These are phyloP conservation scores for Ceratocystis papillata DNA, from an alignment of 2,329 filamentous ascomycete genomes.

Conservation along the genomic window DNA sequence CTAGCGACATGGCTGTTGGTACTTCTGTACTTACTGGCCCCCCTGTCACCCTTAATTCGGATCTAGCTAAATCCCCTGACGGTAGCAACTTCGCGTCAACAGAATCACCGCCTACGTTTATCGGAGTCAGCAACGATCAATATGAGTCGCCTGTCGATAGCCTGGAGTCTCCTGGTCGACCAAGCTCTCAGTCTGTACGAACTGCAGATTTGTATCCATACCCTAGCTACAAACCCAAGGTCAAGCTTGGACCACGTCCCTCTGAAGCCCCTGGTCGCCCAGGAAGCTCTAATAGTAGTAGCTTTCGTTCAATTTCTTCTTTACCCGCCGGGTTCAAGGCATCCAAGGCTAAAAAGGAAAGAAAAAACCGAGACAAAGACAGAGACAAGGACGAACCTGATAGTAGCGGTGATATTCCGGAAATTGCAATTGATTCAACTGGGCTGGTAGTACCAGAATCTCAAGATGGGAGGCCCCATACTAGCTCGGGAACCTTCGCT, in stretches of 20 bases:
- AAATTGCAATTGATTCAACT: conserved; percentile 33
- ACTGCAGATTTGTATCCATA: conserved; percentile 42
- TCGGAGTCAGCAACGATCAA: conserved; percentile 34
- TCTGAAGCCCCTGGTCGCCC: conserved; percentile 55
- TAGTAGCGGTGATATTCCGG: conserved; percentile 29
- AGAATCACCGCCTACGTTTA: conserved; percentile 43
- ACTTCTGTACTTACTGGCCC: conserved; percentile 26
- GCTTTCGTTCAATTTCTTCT: conserved; percentile 62
- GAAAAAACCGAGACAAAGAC: conserved; percentile 25
- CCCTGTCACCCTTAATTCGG: conserved; percentile 42
- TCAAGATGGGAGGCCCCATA: conserved; percentile 30
- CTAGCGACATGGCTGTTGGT: not conserved
- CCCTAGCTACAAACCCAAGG: conserved; percentile 57
- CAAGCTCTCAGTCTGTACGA: conserved; percentile 44
- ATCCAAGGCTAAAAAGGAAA: conserved; percentile 29
- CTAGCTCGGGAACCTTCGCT: conserved; percentile 29
- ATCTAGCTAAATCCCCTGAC: conserved; percentile 42
- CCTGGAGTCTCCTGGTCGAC: conserved; percentile 33
- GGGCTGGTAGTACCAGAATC: conserved; percentile 26
- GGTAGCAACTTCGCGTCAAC: conserved; percentile 42
- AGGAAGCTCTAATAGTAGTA: conserved; percentile 49
- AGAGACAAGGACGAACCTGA: conserved; percentile 28
- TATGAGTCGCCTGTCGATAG: conserved; percentile 39
- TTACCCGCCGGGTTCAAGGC: conserved; percentile 72
- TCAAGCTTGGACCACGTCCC: conserved; percentile 79